Evolutionary conservation across 164 flowering plant genomes (phyloP).

Genomic region (Saururus chinensis): DNA sequence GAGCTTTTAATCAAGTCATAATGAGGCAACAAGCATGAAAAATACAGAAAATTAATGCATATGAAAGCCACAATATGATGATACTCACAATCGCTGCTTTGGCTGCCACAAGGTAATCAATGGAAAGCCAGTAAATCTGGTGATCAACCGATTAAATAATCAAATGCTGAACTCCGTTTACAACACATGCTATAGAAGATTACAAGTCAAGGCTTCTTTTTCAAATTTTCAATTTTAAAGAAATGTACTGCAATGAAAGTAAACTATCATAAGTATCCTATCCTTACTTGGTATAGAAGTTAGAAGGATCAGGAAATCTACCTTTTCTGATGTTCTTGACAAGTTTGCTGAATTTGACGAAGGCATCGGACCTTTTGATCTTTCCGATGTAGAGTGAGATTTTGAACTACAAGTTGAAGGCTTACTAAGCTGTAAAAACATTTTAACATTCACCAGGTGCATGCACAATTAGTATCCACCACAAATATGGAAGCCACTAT

Average conservation of each 20-base stretch:
- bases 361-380: constrained; percentile 25
- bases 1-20: neutral
- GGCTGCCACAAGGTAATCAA: constrained; percentile 86
- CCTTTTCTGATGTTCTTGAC: constrained; percentile 58
- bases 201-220: too few species aligned
- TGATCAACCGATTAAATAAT: constrained; percentile 6
- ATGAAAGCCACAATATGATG: too few species aligned
- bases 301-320: constrained; percentile 9
- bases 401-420: constrained; percentile 45
- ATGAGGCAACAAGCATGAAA: neutral
- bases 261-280: too few species aligned
- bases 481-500: too few species aligned
- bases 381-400: constrained; percentile 38
- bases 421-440: constrained; percentile 31
- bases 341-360: constrained; percentile 11
- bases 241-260: too few species aligned
- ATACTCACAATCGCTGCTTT: constrained; percentile 83
- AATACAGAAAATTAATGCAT: neutral
- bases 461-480: neutral
- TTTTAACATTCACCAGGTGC: neutral
- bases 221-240: too few species aligned
- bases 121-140: constrained; percentile 92
- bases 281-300: neutral
- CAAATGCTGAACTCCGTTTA: neutral
- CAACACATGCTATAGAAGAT: too few species aligned